Conservation (phyloP, 2,329 filamentous ascomycete species). For the Acephala macrosclerotiorum region DNA sequence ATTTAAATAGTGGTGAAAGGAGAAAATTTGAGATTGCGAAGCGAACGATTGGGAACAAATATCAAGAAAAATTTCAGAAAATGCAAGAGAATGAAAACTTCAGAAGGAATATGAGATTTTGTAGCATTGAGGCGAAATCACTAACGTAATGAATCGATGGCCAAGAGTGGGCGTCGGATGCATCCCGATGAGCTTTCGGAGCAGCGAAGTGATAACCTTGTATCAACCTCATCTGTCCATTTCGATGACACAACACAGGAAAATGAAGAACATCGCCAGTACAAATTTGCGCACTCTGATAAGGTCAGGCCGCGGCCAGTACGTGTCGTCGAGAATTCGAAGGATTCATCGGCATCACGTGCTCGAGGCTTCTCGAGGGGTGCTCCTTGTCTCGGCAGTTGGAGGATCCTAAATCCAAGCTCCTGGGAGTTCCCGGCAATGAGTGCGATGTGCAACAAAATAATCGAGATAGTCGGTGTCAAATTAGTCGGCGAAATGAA, state of each 20-base stretch:
- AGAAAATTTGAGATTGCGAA: not conserved
- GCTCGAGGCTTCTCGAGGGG: not conserved
- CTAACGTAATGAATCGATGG: not conserved
- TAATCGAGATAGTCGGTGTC: not conserved
- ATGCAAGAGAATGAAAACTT: not conserved
- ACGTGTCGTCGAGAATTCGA: not conserved
- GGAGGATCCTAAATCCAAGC: not conserved
- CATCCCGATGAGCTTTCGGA: constrained; percentile 11
- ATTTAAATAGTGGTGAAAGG: not conserved
- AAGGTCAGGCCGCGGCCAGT: not conserved
- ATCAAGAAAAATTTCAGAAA: not conserved
- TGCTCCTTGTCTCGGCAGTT: not conserved
- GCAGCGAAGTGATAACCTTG: constrained; percentile 8
- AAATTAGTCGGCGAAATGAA: not conserved
- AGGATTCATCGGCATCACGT: not conserved
- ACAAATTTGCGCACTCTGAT: not conserved
- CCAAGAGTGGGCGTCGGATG: constrained; percentile 16
- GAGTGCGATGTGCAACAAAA: constrained; percentile 5
- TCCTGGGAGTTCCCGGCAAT: not conserved
- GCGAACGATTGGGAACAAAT: not conserved
- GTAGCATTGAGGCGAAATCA: not conserved
- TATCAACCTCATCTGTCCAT: not conserved
- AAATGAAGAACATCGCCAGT: not conserved
- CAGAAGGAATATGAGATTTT: not conserved
- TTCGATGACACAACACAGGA: not conserved